These are phyloP conservation scores for Stevia rebaudiana DNA, from an alignment of 140 eudicot species.

Conservation along the genomic window DNA sequence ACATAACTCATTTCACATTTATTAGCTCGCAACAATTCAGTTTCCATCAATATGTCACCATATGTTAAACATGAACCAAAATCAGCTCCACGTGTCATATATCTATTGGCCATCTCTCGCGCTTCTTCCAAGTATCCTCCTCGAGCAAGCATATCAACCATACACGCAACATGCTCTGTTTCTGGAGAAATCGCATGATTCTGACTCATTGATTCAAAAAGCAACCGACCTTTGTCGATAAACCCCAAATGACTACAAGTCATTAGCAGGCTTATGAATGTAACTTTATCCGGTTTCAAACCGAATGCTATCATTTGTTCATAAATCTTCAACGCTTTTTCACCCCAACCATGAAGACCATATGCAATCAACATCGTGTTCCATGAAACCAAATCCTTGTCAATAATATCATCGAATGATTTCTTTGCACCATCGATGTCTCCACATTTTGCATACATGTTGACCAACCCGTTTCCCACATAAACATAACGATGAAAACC, in stretches of 20 bases:
- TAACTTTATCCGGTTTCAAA: slow-evolving; percentile 58
- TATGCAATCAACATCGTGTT: slow-evolving; percentile 65
- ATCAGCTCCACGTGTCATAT: slow-evolving; percentile 28
- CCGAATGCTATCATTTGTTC: slow-evolving; percentile 42
- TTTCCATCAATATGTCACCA: slow-evolving; percentile 35
- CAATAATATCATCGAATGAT: slow-evolving; percentile 46
- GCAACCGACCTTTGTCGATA: slow-evolving; percentile 31
- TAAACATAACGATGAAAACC: slow-evolving; percentile 51
- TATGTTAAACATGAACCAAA: slow-evolving; percentile 48
- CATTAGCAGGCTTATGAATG: slow-evolving; percentile 69
- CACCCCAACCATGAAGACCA: slow-evolving; percentile 60
- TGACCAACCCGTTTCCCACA: slow-evolving; percentile 70
- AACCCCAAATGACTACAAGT: slow-evolving; percentile 80
- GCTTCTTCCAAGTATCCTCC: slow-evolving; percentile 68
- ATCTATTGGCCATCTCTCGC: slow-evolving; percentile 30
- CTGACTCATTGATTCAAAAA: slow-evolving; percentile 48
- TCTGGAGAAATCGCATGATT: slow-evolving; percentile 47
- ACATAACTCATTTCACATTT: slow-evolving; percentile 64
- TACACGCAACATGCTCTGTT: slow-evolving; percentile 60
- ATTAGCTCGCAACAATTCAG: slow-evolving; percentile 29
- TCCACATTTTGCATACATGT: slow-evolving; percentile 88
- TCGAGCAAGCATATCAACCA: slow-evolving; percentile 74
- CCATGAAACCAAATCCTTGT: slow-evolving; percentile 68
- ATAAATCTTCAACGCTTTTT: slow-evolving; percentile 39
- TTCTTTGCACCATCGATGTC: slow-evolving; percentile 38